Evolutionary conservation across 1,284 basidiomycete species (phyloP).

Genomic region (Tylopilus sp.): DNA sequence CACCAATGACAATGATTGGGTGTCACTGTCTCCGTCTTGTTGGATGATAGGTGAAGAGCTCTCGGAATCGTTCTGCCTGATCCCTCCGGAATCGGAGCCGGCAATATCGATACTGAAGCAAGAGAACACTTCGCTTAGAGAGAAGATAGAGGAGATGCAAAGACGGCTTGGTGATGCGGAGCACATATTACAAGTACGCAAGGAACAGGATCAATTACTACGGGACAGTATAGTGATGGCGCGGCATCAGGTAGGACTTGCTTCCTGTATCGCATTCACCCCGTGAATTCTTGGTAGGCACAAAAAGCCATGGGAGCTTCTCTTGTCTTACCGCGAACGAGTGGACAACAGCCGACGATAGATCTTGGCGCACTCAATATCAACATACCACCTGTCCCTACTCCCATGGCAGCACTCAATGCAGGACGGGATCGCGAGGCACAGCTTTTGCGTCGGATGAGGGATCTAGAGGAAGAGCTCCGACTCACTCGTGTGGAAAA

Average conservation of each 20-base stretch:
- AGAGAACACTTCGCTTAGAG: conserved; percentile 61
- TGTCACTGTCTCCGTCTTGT: neutral
- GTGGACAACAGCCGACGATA: conserved; percentile 36
- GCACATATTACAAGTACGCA: conserved; percentile 57
- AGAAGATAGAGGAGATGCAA: conserved; percentile 54
- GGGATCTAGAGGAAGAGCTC: conserved; percentile 71
- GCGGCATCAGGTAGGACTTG: conserved; percentile 60
- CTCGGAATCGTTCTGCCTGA: conserved; percentile 72
- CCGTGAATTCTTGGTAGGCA: conserved; percentile 43
- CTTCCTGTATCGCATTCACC: conserved; percentile 3
- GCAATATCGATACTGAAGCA: conserved; percentile 50
- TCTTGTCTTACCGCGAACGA: conserved; percentile 45
- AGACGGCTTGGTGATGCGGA: conserved; percentile 58
- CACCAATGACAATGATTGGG: neutral
- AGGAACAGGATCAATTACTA: conserved; percentile 71
- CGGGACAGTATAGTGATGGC: conserved; percentile 76
- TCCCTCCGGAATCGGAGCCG: conserved; percentile 57
- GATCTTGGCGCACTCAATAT: conserved; percentile 55
- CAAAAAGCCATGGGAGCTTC: conserved; percentile 74
- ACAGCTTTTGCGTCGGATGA: conserved; percentile 56
- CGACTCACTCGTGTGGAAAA: conserved; percentile 63
- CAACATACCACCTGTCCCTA: conserved; percentile 45
- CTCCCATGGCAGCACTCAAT: conserved; percentile 50
- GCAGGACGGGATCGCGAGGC: conserved; percentile 56
- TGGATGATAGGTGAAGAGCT: conserved; percentile 52